Percentiles rank a stretch among this genome's conserved stretches.
phyloP scores from a whole-genome alignment of 2,329 filamentous ascomycete species.

The Penicillium sp. region DNA sequence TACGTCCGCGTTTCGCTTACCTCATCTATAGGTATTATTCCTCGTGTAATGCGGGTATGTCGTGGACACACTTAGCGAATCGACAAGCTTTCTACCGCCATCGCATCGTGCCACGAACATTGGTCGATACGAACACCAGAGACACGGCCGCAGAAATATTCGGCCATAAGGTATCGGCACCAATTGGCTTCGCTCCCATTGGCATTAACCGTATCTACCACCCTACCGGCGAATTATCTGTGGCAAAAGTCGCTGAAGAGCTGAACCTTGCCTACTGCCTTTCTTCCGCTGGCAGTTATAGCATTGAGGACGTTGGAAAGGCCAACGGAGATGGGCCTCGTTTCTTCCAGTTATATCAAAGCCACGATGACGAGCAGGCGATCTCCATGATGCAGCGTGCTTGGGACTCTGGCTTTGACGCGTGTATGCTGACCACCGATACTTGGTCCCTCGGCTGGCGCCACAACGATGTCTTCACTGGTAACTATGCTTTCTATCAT shows the following conservation, averaged over 20 bases:
- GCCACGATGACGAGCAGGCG: conserved; percentile 62
- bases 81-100: conserved; percentile 65
- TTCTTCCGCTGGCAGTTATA: conserved; percentile 40
- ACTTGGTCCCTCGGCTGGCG: conserved; percentile 66
- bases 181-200: conserved; percentile 64
- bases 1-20: not conserved
- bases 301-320: conserved; percentile 61
- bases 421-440: conserved; percentile 61
- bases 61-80: conserved; percentile 51
- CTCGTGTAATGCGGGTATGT: conserved; percentile 34
- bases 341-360: conserved; percentile 66
- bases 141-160: conserved; percentile 61
- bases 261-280: conserved; percentile 61
- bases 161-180: conserved; percentile 58
- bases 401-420: conserved; percentile 55
- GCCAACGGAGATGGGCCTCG: conserved; percentile 54
- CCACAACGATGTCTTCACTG: conserved; percentile 56
- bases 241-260: conserved; percentile 61
- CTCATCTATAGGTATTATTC: conserved; percentile 7
- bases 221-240: conserved; percentile 56
- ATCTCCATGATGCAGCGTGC: conserved; percentile 57
- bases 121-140: conserved; percentile 60
- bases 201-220: conserved; percentile 68
- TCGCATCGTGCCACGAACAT: conserved; percentile 60
- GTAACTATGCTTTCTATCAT: conserved; percentile 65